Base-by-base conservation (phyloP, 2,329 filamentous ascomycete species). In the Cordyceps pruinosa region DNA sequence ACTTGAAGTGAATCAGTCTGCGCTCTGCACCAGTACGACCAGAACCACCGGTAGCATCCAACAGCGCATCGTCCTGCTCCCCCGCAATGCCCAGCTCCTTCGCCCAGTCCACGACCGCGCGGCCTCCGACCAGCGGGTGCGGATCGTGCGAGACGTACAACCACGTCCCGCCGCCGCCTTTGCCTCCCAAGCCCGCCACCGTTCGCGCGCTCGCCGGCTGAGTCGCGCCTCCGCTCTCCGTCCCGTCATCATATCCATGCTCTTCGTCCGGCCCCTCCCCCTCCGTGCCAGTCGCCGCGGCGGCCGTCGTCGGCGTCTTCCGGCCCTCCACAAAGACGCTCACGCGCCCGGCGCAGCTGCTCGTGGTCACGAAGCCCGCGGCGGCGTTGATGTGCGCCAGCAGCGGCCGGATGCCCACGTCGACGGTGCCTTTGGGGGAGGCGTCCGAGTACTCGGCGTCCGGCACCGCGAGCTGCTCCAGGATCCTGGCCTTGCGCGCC, bases 361-460 rank as follows among this genome's bases (percentile, higher is more conserved):
- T 96, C 3, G 92, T 97, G 2, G 93, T 97, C 34, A 95, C 90
- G 41, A 92, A 81, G 1, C 89, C 90, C 1, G 85, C 80, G 6
- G 87, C 68, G 1, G 66, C 69, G 71, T 97, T 97, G 69, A 97
- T 87, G 63, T 88, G 84, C 51, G 80, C 78, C 60, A 97, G 91
- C 55, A 97, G 76, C 23, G 85, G 79, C 47, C 86, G 81, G 62
- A 97, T 91, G 1, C 85, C 87, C 48, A 76, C 82, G 69, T 97
- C 93, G 21, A 97, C 82, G 1, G 85, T 88, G 17, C 92, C 93
- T 74, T 97, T 97, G 3, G 93, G 92, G 1, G 90, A 96, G 8
- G 87, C 80, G 71, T 97, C 93, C 41, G 83, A 82, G 71, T 96
- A 96, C 59, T 88, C 80, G 4, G 77, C 78, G 44, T 83, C 81